Base-by-base conservation (phyloP, 2,329 filamentous ascomycete species). In the Talaromyces amestolkiae region DNA sequence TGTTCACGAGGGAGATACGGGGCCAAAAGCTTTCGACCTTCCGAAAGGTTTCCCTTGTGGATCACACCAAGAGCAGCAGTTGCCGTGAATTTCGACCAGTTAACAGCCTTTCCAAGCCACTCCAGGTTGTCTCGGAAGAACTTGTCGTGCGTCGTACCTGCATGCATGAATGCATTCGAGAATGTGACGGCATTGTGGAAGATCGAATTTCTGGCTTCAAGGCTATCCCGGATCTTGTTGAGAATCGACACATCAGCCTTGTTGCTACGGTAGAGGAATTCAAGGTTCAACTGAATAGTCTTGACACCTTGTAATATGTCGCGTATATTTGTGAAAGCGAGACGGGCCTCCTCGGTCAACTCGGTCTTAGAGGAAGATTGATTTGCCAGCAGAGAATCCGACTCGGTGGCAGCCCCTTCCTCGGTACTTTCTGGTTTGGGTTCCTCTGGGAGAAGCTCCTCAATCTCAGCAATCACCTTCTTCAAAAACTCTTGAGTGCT, bases 11-110 rank as follows among this genome's bases (percentile, higher is more conserved):
- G 95, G 9, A 99, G 87, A 74, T 99, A 99, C 3, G 95, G 95
- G 74, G 97, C 93, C 15, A 99, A 85, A 1, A 99, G 86, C 81
- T 97, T 97, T 74, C 93, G 89, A 1, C 93, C 95, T 74, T 99
- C 94, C 27, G 90, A 91, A 66, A 99, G 84, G 78, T 99, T 99
- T 64, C 95, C 95, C 54, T 93, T 90, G 78, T 99, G 95, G 68
- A 99, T 97, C 61, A 98, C 95, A 77, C 95, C 95, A 6, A 99
- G 84, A 8, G 95, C 95, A 65, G 95, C 95, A 4, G 95, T 99
- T 15, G 95, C 95, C 0, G 95, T 97, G 77, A 99, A 99, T 77
- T 99, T 99, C 67, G 93, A 97, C 95, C 95, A 99, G 82, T 99
- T 99, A 58, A 98, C 93, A 31, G 95, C 95, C 83, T 98, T 99